phyloP scores from a whole-genome alignment of 1,284 basidiomycete genomes.

The Sparassis latifolia region DNA sequence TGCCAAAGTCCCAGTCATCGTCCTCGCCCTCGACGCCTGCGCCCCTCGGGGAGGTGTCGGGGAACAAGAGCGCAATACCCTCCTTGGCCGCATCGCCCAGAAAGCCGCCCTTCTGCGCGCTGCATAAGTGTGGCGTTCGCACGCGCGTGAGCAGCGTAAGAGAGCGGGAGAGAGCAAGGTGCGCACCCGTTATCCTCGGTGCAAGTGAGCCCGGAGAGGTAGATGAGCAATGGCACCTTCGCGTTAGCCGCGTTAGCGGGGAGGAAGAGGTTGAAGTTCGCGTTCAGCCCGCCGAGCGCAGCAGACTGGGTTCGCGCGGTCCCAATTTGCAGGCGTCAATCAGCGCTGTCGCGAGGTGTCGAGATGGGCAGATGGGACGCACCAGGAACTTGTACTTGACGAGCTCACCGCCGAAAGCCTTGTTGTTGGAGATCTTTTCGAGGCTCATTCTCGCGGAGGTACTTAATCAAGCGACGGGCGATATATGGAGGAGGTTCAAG shows the following conservation, averaged over 20 bases:
- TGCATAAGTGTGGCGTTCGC: constrained; percentile 22
- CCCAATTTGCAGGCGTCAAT: neutral
- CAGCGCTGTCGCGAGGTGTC: neutral
- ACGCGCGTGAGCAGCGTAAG: neutral
- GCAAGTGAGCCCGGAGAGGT: constrained; percentile 91
- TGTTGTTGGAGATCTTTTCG: constrained; percentile 71
- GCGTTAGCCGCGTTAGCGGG: constrained; percentile 54
- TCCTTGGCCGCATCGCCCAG: constrained; percentile 74
- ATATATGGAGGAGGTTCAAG: neutral
- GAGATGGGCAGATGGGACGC: constrained; percentile 12
- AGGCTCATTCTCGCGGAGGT: constrained; percentile 33
- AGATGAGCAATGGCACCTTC: constrained; percentile 82
- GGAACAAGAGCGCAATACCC: constrained; percentile 89
- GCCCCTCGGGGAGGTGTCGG: constrained; percentile 93
- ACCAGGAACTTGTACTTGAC: constrained; percentile 87
- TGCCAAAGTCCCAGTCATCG: constrained; percentile 90
- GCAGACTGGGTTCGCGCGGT: constrained; percentile 37
- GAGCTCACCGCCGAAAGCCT: constrained; percentile 73
- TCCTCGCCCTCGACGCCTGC: constrained; percentile 88
- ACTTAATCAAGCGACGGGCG: neutral
- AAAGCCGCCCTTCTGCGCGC: constrained; percentile 86
- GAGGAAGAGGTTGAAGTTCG: constrained; percentile 89
- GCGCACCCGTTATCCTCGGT: constrained; percentile 90
- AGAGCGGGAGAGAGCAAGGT: neutral
- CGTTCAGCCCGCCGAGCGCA: constrained; percentile 72